These are phyloP conservation scores for Hebeloma cylindrosporum DNA, from an alignment of 768 basidiomycete genomes.

Conservation along the genomic window DNA sequence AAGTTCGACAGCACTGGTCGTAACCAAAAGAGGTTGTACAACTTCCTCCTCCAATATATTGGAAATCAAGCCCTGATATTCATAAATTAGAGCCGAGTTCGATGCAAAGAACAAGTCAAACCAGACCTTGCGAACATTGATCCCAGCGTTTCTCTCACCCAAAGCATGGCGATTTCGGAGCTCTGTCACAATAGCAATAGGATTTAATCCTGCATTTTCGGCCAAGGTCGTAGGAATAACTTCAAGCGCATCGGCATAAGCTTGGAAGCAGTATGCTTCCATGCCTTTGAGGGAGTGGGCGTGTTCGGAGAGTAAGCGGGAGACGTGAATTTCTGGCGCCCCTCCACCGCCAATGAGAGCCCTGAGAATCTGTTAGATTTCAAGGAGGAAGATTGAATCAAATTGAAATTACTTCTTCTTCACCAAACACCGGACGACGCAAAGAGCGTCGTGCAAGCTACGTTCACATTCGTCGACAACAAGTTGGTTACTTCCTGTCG, in stretches of 20 bases:
- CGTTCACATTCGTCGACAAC: slow-evolving; percentile 97
- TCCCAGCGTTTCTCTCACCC: slow-evolving; percentile 93
- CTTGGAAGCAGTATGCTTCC: slow-evolving; percentile 99
- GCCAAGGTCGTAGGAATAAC: slow-evolving; percentile 97
- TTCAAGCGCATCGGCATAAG: slow-evolving; percentile 96
- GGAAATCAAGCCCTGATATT: slow-evolving; percentile 82
- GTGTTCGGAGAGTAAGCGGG: slow-evolving; percentile 85
- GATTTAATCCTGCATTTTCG: slow-evolving; percentile 97
- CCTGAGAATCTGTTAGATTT: slow-evolving; percentile 30
- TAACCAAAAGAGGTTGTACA: slow-evolving; percentile 91
- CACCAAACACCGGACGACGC: slow-evolving; percentile 96
- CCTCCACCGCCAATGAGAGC: slow-evolving; percentile 96
- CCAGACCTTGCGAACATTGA: slow-evolving; percentile 94
- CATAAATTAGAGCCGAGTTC: not conserved
- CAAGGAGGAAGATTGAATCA: not conserved
- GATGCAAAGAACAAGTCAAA: not conserved
- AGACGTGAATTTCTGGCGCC: slow-evolving; percentile 97
- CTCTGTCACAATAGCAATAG: slow-evolving; percentile 97
- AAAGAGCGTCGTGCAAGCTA: slow-evolving; percentile 97
- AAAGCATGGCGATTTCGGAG: slow-evolving; percentile 94
- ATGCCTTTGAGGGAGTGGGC: slow-evolving; percentile 94
- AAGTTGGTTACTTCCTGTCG: slow-evolving; percentile 88
- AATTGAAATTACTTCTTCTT: slow-evolving; percentile 80
- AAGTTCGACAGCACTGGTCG: slow-evolving; percentile 93
- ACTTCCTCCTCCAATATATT: slow-evolving; percentile 98